Evolutionary conservation across 768 basidiomycete genomes (phyloP), one percentile per base, ranked within the genome.

Genomic region (Tremella fuciformis): DNA sequence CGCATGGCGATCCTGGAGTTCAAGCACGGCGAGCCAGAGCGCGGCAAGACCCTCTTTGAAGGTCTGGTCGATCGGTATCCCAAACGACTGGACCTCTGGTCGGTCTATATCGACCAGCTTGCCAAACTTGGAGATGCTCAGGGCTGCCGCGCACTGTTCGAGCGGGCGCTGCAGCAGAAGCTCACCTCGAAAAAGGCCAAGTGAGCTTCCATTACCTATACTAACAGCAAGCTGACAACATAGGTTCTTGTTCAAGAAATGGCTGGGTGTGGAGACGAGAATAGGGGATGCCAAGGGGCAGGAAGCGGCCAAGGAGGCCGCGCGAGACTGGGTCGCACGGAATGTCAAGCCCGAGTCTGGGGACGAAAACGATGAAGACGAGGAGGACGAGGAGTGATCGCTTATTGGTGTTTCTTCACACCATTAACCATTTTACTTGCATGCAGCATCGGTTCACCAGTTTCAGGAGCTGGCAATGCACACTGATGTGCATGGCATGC

Each of bases 201-300:
- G 90, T 93, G 72, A 70, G 86, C 82, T 18, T n/a, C 18, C 2
- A 18, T 16, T 6, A 53, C 29, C 29, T 9, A 21, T 13, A n/a
- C 62, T 59, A 49, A 63, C 42, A n/a, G 21, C 26, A 44, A 34
- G 29, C 29, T 34, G 29, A 34, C 41, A 15, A 22, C 9, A 22
- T 9, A 92, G 90, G 78, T 84, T 86, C 25, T 87, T 97, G 78
- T 98, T 99, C 84, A 99, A 99, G 79, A 97, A 97, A 77, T 96
- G 93, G 90, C 81, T 98, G 29, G 86, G 86, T 59, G 78, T 96
- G 39, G 96, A 98, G 76, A 84, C 84, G 65, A 83, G 84, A 65
- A 78, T 92, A 58, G 96, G 94, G 3, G 89, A 96, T 67, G 89
- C 88, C 59, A 86, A 86, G 42, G 91, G 92, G 18, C 86, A 84